Evolutionary conservation across 257 asterid species (phyloP).

Genomic region (Jacaranda mimosifolia): DNA sequence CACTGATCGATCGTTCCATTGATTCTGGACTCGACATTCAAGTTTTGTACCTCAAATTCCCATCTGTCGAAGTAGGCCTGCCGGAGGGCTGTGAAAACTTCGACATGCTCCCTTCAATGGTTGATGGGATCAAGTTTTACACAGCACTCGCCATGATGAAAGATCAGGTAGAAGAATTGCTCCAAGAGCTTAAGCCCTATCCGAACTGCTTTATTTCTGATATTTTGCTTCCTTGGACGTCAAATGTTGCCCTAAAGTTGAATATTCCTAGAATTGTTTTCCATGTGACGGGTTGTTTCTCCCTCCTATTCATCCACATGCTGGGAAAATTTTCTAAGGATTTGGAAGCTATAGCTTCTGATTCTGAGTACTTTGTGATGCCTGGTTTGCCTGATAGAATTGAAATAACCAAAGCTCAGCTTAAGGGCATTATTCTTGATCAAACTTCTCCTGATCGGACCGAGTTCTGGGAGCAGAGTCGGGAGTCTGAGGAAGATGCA

Average conservation of each 20-base stretch:
- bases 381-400: slow-evolving; percentile 58
- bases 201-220: slow-evolving; percentile 58
- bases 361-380: slow-evolving; percentile 48
- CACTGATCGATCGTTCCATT: slow-evolving; percentile 36
- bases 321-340: background rate
- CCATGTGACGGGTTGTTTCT: slow-evolving; percentile 51
- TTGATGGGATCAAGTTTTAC: slow-evolving; percentile 35
- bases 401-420: slow-evolving; percentile 48
- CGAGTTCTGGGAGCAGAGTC: background rate
- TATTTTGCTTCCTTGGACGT: slow-evolving; percentile 50
- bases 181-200: slow-evolving; percentile 43
- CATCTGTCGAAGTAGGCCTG: slow-evolving; percentile 51
- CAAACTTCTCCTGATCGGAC: background rate
- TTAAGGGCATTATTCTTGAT: background rate
- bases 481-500: slow-evolving; percentile 11
- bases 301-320: slow-evolving; percentile 33
- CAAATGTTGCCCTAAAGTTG: slow-evolving; percentile 40
- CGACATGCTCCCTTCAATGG: slow-evolving; percentile 49
- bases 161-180: slow-evolving; percentile 47
- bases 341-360: slow-evolving; percentile 31
- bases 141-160: slow-evolving; percentile 47
- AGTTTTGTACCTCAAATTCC: slow-evolving; percentile 46
- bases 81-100: slow-evolving; percentile 61
- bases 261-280: slow-evolving; percentile 58
- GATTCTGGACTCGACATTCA: slow-evolving; percentile 40